These are phyloP conservation scores for Erodium maritimum DNA, from an alignment of 345 rosid species.

Conservation along the genomic window DNA sequence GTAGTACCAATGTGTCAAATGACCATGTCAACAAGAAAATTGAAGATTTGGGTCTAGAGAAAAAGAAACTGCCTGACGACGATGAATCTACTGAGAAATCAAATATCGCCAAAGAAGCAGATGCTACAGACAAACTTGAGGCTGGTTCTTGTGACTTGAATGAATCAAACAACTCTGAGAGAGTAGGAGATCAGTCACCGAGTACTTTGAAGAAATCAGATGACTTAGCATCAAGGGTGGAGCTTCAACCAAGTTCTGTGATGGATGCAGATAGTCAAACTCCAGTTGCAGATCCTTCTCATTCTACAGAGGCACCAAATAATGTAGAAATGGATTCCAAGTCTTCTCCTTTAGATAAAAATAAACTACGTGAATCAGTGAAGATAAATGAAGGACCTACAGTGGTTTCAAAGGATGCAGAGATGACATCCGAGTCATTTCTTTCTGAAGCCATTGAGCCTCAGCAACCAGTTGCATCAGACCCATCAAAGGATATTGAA, in stretches of 20 bases:
- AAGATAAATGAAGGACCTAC: too few species aligned
- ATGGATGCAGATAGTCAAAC: conserved; percentile 22
- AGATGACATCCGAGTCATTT: conserved; percentile 20
- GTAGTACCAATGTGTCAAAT: too few species aligned
- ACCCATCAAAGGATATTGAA: conserved; percentile 27
- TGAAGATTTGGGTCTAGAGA: conserved; percentile 23
- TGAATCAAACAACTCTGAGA: conserved; percentile 19
- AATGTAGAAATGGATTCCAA: conserved; percentile 15
- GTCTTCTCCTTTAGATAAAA: too few species aligned
- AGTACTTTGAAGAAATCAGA: conserved; percentile 17
- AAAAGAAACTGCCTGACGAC: conserved; percentile 15
- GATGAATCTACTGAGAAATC: too few species aligned
- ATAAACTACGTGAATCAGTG: background rate
- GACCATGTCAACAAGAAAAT: too few species aligned
- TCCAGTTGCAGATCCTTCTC: background rate
- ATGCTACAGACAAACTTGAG: conserved; percentile 15
- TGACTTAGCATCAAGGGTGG: conserved; percentile 10
- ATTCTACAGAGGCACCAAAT: conserved; percentile 15
- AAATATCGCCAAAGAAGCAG: conserved; percentile 12
- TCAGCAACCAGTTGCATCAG: conserved; percentile 20
- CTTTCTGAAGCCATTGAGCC: conserved; percentile 28
- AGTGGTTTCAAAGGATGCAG: background rate
- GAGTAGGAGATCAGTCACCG: conserved; percentile 15
- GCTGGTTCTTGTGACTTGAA: conserved; percentile 24
- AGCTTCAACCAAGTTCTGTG: conserved; percentile 15